phyloP scores from a whole-genome alignment of 139 green algal species.

The Tetradesmus lagerheimii region DNA sequence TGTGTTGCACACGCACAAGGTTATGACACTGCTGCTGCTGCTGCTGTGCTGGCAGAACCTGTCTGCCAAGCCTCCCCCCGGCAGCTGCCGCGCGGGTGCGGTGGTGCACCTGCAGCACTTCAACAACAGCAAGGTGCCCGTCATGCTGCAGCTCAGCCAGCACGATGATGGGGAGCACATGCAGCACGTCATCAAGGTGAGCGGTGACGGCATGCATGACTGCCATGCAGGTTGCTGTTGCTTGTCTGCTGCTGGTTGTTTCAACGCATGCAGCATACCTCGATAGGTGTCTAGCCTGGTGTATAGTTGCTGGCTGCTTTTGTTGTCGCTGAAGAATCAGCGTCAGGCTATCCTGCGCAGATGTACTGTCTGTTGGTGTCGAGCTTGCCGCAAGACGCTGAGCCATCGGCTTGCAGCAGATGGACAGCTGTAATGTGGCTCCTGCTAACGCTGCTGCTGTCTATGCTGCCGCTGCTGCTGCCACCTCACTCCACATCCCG shows the following conservation, averaged over 20 bases:
- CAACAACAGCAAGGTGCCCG: slow-evolving; percentile 45
- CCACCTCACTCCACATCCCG: no score
- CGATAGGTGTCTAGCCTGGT: no score
- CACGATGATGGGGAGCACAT: slow-evolving; percentile 38
- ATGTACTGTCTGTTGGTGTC: no score
- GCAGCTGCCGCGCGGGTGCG: slow-evolving; percentile 51
- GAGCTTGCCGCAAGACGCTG: no score
- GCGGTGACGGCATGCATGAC: no score
- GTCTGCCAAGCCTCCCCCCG: background rate
- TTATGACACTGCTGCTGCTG: background rate
- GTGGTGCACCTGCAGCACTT: slow-evolving; percentile 57
- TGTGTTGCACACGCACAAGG: no score
- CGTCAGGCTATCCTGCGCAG: no score
- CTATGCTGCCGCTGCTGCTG: background rate
- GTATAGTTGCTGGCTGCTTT: no score
- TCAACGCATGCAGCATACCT: no score
- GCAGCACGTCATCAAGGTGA: slow-evolving; percentile 54
- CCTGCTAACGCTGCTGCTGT: background rate
- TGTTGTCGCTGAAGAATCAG: no score
- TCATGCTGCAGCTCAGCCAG: slow-evolving; percentile 46
- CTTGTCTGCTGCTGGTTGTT: background rate
- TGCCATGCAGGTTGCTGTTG: background rate
- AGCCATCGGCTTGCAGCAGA: no score
- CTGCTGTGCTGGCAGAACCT: slow-evolving; percentile 11
- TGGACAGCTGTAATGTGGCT: background rate